A percentile compares a stretch with the other conserved stretches of the same genome.
phyloP scores from a whole-genome alignment of 352 stramenopile genomes.

The Nothophytophthora sp. region DNA sequence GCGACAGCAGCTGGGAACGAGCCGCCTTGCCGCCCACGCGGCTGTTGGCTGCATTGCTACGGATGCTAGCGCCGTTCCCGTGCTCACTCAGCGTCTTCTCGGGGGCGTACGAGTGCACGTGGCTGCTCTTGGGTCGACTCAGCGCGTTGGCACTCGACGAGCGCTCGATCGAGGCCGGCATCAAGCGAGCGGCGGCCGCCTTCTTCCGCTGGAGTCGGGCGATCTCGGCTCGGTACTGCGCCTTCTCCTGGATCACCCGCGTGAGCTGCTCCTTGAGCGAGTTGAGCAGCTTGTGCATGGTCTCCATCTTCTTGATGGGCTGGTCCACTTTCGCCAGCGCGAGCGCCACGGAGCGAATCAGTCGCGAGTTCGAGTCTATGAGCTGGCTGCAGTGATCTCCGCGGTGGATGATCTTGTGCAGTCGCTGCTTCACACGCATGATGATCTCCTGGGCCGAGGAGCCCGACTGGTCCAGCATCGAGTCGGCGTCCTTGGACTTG shows the following conservation, averaged over 20 bases:
- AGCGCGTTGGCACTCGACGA: conserved; percentile 73
- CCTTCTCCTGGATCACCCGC: conserved; percentile 78
- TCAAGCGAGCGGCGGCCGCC: conserved; percentile 24
- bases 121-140: conserved; percentile 38
- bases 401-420: conserved; percentile 88
- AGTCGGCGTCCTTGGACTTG: conserved; percentile 90
- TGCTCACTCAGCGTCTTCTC: conserved; percentile 41
- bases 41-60: conserved; percentile 36
- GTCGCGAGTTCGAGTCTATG: conserved; percentile 74
- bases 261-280: conserved; percentile 93
- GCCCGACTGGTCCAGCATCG: conserved; percentile 98
- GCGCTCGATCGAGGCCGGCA: conserved; percentile 47
- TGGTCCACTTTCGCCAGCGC: conserved; percentile 84
- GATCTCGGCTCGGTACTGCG: conserved; percentile 54
- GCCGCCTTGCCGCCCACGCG: conserved; percentile 29
- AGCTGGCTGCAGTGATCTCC: conserved; percentile 79
- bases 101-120: conserved; percentile 59
- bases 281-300: conserved; percentile 92
- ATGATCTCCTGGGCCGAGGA: conserved; percentile 94
- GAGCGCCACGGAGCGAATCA: conserved; percentile 82
- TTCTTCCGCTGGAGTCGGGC: conserved; percentile 51
- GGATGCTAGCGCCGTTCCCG: conserved; percentile 32
- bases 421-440: conserved; percentile 86
- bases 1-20: conserved; percentile 25
- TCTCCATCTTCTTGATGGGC: conserved; percentile 94